Conservation (phyloP, 805 yeast species). For the Cyberlindnera maclurae region DNA sequence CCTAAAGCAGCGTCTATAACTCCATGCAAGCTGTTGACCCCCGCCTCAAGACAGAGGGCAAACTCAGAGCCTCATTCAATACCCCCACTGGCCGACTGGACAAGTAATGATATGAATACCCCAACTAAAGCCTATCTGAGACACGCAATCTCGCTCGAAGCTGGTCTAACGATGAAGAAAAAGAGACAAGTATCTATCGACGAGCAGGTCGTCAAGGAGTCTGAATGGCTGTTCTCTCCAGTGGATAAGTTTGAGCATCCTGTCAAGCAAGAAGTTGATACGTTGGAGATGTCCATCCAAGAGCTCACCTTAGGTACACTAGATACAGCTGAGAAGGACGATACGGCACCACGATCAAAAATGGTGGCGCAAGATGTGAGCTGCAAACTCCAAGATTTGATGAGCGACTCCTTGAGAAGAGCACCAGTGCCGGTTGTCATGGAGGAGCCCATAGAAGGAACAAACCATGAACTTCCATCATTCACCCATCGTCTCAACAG, state of each 20-base stretch:
- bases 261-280: background rate
- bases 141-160: constrained; percentile 22
- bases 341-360: background rate
- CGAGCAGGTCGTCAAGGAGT: constrained; percentile 8
- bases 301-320: background rate
- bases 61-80: constrained; percentile 1
- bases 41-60: background rate
- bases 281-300: background rate
- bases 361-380: background rate
- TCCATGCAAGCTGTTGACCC: background rate
- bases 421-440: background rate
- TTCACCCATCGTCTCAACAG: constrained; percentile 23
- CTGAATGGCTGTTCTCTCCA: constrained; percentile 10
- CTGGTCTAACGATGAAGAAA: constrained; percentile 17
- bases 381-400: background rate
- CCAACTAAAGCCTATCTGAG: constrained; percentile 10
- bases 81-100: background rate
- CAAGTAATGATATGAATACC: background rate
- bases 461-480: constrained; percentile 7
- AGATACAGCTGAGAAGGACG: background rate
- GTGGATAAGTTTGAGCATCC: background rate
- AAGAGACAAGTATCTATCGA: constrained; percentile 3
- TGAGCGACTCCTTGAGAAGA: background rate
- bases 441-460: background rate
- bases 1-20: background rate